Evolutionary conservation across 208 protist species (phyloP).

Genomic region (Wallacemonas sp.): DNA sequence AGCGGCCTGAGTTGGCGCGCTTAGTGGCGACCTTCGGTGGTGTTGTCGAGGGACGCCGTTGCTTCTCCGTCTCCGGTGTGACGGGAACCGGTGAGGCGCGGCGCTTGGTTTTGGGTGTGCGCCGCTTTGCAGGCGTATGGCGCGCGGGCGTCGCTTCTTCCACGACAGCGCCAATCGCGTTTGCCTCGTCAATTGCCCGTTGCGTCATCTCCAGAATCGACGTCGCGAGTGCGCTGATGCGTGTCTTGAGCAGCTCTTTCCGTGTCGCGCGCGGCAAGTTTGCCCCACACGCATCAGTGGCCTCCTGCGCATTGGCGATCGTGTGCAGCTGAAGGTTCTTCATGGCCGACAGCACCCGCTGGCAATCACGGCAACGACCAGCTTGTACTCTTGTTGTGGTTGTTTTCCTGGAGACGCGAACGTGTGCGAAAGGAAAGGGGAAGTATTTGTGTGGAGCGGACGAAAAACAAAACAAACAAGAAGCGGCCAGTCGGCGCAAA

Average conservation of each 20-base stretch:
- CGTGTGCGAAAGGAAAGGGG: neutral
- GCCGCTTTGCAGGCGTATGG: neutral
- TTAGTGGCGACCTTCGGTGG: neutral
- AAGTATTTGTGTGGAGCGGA: neutral
- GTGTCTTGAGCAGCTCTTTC: slow-evolving; percentile 30
- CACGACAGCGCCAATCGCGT: neutral
- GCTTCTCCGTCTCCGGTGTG: neutral
- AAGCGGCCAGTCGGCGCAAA: neutral
- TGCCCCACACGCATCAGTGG: neutral
- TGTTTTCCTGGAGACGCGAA: neutral
- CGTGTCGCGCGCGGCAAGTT: slow-evolving; percentile 8
- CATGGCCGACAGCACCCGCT: too few relatives aligned
- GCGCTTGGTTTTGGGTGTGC: neutral
- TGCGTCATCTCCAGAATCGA: slow-evolving; percentile 34
- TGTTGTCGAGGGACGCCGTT: neutral
- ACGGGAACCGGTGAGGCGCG: too few relatives aligned
- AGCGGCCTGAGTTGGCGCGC: too few relatives aligned
- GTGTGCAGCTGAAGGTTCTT: neutral
- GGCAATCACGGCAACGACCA: too few relatives aligned
- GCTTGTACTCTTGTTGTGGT: too few relatives aligned
- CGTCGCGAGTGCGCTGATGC: slow-evolving; percentile 32
- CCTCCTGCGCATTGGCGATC: neutral
- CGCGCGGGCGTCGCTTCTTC: neutral
- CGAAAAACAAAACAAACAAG: slow-evolving; percentile 12
- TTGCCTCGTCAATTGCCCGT: slow-evolving; percentile 10